Base-by-base conservation (phyloP, 1,284 basidiomycete species). In the Farysia itapuensis region DNA sequence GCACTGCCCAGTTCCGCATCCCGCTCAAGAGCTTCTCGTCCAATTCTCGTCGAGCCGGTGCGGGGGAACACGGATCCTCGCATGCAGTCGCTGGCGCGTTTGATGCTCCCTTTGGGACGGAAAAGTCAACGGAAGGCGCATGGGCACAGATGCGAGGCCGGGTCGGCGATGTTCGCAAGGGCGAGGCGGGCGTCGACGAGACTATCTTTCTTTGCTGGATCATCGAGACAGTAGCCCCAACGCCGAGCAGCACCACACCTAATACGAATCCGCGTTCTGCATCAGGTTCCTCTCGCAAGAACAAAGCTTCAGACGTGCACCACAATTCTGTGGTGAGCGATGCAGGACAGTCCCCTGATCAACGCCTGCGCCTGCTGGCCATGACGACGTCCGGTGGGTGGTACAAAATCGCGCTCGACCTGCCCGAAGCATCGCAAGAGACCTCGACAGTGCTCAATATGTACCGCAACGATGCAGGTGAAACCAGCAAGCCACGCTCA, bases 121-220 rank as follows among this genome's bases (percentile, higher is more conserved):
- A 58, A 22, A 57, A 50, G 29, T 64, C 60, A 23, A 70, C 64
- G 5, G 70, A 72, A 18, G 70, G 70, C 12, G 56, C 54, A 4
- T 72, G 70, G 70, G 70, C 65, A 6, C 45, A 57, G 15, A 63
- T 72, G 58, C 56, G 58, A 5, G 59, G 54, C 19, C 52, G 70
- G 2, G 48, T 72, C 32, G 58, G 57, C 19, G 68, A 71, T 39
- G 51, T 71, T 15, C 54, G 65, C 21, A 59, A 59, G 24, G 68
- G 70, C 18, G 70, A 72, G 35, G 44, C 57, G 5, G 64, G 41
- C 7, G 42, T 61, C 19, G 68, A 72, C 37, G 70, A 72, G 39
- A 40, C 41, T 39, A 39, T 71, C 24, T 69, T 64, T 32, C 45
- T 72, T 6, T 54, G 44, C 34, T 72, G 70, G 70, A 44, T 67